Evolutionary conservation across 257 asterid species (phyloP).

Genomic region (Scutellaria barbata): DNA sequence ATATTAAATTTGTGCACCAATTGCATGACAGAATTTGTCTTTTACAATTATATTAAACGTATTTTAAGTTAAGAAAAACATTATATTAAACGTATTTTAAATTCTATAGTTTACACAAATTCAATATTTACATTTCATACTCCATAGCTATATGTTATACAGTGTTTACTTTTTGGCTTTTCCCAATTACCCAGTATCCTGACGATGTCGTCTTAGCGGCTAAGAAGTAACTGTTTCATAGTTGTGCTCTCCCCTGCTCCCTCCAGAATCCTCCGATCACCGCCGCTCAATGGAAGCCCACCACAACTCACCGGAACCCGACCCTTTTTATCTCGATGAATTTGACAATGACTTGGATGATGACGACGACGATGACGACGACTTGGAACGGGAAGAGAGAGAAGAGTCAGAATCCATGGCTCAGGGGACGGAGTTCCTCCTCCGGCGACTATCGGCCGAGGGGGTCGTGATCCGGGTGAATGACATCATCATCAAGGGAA

Average conservation of each 20-base stretch:
- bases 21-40: too few species aligned
- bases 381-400: slow-evolving; percentile 44
- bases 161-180: too few species aligned
- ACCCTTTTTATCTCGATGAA: slow-evolving; percentile 27
- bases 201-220: slow-evolving; percentile 30
- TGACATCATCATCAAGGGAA: slow-evolving; percentile 86
- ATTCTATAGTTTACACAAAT: too few species aligned
- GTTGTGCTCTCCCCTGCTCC: background rate
- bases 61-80: too few species aligned
- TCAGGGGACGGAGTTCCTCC: slow-evolving; percentile 55
- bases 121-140: too few species aligned
- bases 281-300: slow-evolving; percentile 40
- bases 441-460: slow-evolving; percentile 66
- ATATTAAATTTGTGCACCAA: too few species aligned
- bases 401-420: slow-evolving; percentile 38
- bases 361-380: slow-evolving; percentile 47
- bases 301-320: slow-evolving; percentile 25
- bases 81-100: too few species aligned
- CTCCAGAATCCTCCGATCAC: slow-evolving; percentile 15
- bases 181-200: background rate
- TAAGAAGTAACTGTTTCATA: slow-evolving; percentile 1
- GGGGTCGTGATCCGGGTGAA: slow-evolving; percentile 78
- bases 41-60: too few species aligned
- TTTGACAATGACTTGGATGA: slow-evolving; percentile 33
- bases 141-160: too few species aligned